phyloP scores from a whole-genome alignment of 352 stramenopile species.

The Phytopythium montanum region DNA sequence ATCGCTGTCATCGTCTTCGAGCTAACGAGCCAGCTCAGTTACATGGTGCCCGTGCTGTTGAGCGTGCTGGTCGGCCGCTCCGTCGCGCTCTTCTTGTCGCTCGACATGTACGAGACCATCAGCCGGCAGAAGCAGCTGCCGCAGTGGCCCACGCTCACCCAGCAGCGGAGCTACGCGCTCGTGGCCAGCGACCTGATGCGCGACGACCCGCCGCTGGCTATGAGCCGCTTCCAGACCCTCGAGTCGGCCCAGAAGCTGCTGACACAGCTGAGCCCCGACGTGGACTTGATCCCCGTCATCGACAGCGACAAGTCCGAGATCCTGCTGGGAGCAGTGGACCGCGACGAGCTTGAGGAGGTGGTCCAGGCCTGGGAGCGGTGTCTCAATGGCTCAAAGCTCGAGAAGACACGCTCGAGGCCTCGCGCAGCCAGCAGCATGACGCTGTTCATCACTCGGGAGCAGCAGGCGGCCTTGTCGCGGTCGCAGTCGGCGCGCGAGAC shows the following conservation, averaged over 20 bases:
- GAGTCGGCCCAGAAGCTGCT: conserved; percentile 44
- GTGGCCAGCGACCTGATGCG: conserved; percentile 72
- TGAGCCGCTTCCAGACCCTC: conserved; percentile 53
- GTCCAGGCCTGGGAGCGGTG: conserved; percentile 57
- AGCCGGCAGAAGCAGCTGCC: conserved; percentile 75
- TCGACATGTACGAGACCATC: conserved; percentile 86
- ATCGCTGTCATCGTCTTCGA: conserved; percentile 86
- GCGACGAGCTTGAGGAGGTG: conserved; percentile 60
- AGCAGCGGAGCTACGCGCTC: conserved; percentile 74
- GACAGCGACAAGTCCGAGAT: conserved; percentile 59
- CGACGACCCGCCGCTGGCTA: conserved; percentile 32
- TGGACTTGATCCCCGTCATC: conserved; percentile 63
- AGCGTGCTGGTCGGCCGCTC: conserved; percentile 70
- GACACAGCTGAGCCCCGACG: conserved; percentile 16
- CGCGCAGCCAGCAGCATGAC: background rate
- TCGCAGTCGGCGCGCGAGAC: conserved; percentile 21
- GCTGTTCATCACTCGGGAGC: conserved; percentile 5
- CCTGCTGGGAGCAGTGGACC: conserved; percentile 54
- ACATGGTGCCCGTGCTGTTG: conserved; percentile 86
- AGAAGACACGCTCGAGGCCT: conserved; percentile 1
- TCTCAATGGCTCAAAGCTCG: conserved; percentile 6
- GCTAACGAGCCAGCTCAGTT: conserved; percentile 87
- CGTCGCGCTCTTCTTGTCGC: conserved; percentile 64
- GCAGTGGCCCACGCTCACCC: conserved; percentile 74
- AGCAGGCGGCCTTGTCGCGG: conserved; percentile 28